Percentiles rank a stretch among this genome's conserved stretches.
These are phyloP conservation scores for Aspergillus sp. DNA, from an alignment of 2,329 filamentous ascomycete genomes.

Conservation along the genomic window DNA sequence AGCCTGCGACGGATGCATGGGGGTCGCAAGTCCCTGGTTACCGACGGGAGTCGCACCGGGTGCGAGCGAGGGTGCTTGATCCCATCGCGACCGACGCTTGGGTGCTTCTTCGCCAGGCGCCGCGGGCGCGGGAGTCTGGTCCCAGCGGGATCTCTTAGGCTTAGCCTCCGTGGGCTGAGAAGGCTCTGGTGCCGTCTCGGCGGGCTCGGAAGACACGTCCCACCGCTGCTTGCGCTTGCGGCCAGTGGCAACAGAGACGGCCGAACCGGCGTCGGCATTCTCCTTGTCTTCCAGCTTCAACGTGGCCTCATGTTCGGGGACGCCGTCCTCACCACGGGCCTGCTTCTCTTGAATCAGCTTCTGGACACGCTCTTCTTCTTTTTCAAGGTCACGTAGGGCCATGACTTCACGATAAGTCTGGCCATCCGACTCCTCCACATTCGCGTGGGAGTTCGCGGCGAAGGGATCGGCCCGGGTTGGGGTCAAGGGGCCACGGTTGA, in stretches of 20 bases:
- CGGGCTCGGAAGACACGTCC: slow-evolving; percentile 70
- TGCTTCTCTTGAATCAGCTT: slow-evolving; percentile 77
- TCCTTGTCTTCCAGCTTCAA: slow-evolving; percentile 74
- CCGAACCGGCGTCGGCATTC: slow-evolving; percentile 67
- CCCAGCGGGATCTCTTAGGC: slow-evolving; percentile 81
- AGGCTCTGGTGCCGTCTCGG: slow-evolving; percentile 50
- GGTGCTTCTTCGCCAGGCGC: slow-evolving; percentile 53
- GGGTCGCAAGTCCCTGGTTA: slow-evolving; percentile 72
- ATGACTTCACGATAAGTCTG: slow-evolving; percentile 87
- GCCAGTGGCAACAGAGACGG: slow-evolving; percentile 61
- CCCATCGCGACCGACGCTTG: slow-evolving; percentile 85
- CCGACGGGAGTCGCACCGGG: slow-evolving; percentile 69
- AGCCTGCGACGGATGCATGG: slow-evolving; percentile 69
- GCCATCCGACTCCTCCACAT: slow-evolving; percentile 65
- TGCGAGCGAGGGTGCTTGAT: slow-evolving; percentile 70
- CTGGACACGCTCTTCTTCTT: slow-evolving; percentile 85
- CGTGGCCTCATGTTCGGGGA: slow-evolving; percentile 68
- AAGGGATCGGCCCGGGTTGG: slow-evolving; percentile 86
- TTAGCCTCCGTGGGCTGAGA: slow-evolving; percentile 58
- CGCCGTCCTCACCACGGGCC: slow-evolving; percentile 58
- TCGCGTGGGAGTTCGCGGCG: slow-evolving; percentile 69
- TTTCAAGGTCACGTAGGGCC: slow-evolving; percentile 84
- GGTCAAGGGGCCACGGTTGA: slow-evolving; percentile 76
- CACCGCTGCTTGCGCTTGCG: slow-evolving; percentile 93
- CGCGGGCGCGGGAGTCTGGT: slow-evolving; percentile 69